Base-by-base conservation (phyloP, 2,329 filamentous ascomycete species). In the Periconia sp. region DNA sequence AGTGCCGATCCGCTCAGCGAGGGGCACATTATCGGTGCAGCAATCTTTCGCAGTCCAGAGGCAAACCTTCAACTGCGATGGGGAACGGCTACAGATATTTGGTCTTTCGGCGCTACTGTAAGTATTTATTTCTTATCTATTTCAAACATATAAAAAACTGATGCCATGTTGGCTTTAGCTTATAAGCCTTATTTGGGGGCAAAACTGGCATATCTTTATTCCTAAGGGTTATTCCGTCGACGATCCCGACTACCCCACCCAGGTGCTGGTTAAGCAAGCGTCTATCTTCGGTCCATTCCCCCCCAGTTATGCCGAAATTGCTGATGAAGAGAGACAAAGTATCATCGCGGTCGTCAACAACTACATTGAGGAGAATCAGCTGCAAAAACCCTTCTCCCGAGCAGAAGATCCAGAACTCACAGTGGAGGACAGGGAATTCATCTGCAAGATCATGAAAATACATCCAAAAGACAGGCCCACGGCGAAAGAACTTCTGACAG, bases 381-480 rank as follows among this genome's bases (percentile, higher is more conserved):
- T 51, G 43, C 45, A 45, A 41, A 58, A 58, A 46, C 56, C 46
- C 43, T 56, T 58, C 42, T 46, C 31, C 30, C 43, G 42, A 20
- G 41, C 54, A 35, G 40, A 45, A n/a, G 56, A 53, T 44, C 30
- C 41, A 45, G 53, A 60, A 49, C 46, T 55, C 41, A 46, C 45
- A 20, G 23, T 42, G n/a, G 50, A 55, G 43, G 55, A 58, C 30
- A 58, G 46, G 49, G 41, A 47, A 0, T 76, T 76, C 57, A 47
- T 77, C 14, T 50, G 65, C 14, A 76, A 64, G 55, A 72, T 77
- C 30, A 76, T 78, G 73, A 76, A 70, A 54, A 63, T 77, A 15
- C 72, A 77, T 54, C 71, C 71, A 23, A 65, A 74, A 51, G 73
- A 77, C 54, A 62, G 74, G 46, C 74, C 72, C 11, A 69, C 71